Conservation (phyloP, 352 stramenopile genomes). For the Globisporangium rhizosaccharum region DNA sequence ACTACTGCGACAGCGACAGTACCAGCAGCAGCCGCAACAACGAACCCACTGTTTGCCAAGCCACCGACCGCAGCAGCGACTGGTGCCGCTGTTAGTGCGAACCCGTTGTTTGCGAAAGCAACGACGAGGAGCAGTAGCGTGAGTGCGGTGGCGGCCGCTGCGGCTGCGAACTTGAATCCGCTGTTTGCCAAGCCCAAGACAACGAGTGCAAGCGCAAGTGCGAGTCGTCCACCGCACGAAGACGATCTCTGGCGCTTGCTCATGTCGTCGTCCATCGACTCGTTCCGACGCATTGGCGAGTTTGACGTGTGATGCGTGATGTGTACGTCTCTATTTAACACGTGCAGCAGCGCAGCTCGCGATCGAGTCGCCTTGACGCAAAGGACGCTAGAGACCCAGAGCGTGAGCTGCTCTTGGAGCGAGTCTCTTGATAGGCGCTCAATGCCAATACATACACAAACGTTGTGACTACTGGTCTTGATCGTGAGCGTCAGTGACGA, state of each 20-base stretch:
- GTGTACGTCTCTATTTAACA: not conserved
- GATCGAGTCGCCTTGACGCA: not conserved
- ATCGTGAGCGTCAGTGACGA: too few species aligned
- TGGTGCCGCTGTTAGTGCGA: slow-evolving; percentile 3
- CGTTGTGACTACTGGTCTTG: too few species aligned
- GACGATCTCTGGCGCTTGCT: slow-evolving; percentile 69
- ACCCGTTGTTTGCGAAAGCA: slow-evolving; percentile 18
- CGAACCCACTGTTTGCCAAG: slow-evolving; percentile 6
- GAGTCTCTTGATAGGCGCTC: too few species aligned
- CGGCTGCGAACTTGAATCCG: slow-evolving; percentile 13
- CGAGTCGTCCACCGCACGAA: slow-evolving; percentile 21
- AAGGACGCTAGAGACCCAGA: not conserved
- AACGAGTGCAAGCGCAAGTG: not conserved
- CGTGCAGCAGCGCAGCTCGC: not conserved
- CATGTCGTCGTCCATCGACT: slow-evolving; percentile 68
- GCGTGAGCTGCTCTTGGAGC: too few species aligned
- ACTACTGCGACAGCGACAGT: not conserved
- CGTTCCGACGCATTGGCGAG: slow-evolving; percentile 33
- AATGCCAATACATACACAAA: too few species aligned
- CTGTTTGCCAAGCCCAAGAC: slow-evolving; percentile 16
- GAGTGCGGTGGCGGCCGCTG: slow-evolving; percentile 4
- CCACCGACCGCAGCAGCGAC: not conserved
- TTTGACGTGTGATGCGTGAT: slow-evolving; percentile 20
- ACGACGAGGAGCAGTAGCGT: not conserved
- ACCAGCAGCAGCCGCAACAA: not conserved